A percentile compares a stretch with the other conserved stretches of the same genome.
These are phyloP conservation scores for Metschnikowia vanudenii DNA, from an alignment of 805 yeast species.

Conservation along the genomic window DNA sequence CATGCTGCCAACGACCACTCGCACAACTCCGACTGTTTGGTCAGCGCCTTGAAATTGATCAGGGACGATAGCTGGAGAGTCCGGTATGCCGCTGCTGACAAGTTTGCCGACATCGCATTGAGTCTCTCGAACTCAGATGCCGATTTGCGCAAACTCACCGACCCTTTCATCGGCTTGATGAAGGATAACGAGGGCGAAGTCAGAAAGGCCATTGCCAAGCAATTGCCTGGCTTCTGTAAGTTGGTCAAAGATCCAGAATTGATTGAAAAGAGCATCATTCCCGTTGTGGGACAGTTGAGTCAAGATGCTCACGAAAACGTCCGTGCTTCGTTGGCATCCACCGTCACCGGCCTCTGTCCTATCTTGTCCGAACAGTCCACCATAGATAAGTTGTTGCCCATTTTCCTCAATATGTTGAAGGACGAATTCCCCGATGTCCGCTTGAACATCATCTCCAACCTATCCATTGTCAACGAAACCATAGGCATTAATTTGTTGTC, in stretches of 20 bases:
- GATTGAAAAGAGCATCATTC: constrained; percentile 70
- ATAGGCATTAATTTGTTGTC: constrained; percentile 88
- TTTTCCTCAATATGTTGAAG: constrained; percentile 87
- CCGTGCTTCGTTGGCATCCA: constrained; percentile 86
- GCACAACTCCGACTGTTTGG: constrained; percentile 61
- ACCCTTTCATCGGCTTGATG: constrained; percentile 73
- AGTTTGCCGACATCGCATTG: constrained; percentile 70
- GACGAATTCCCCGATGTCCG: constrained; percentile 98
- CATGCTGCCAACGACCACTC: constrained; percentile 54
- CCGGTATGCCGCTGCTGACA: constrained; percentile 96
- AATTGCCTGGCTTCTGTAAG: constrained; percentile 72
- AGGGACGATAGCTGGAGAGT: constrained; percentile 97
- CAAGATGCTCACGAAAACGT: constrained; percentile 92
- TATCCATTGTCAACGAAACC: constrained; percentile 89
- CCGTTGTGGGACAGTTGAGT: constrained; percentile 78
- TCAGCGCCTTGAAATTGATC: constrained; percentile 66
- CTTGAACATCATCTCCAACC: constrained; percentile 86
- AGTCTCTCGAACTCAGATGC: constrained; percentile 58
- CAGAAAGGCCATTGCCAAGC: constrained; percentile 90
- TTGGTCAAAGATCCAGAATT: constrained; percentile 46
- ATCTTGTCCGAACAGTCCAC: constrained; percentile 82
- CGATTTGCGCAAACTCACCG: constrained; percentile 58
- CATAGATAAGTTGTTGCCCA: constrained; percentile 77
- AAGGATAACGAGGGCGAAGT: constrained; percentile 95
- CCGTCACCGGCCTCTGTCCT: constrained; percentile 84